Conservation (phyloP, 139 green algal species). For the Deuterostichococcus epilithicus region DNA sequence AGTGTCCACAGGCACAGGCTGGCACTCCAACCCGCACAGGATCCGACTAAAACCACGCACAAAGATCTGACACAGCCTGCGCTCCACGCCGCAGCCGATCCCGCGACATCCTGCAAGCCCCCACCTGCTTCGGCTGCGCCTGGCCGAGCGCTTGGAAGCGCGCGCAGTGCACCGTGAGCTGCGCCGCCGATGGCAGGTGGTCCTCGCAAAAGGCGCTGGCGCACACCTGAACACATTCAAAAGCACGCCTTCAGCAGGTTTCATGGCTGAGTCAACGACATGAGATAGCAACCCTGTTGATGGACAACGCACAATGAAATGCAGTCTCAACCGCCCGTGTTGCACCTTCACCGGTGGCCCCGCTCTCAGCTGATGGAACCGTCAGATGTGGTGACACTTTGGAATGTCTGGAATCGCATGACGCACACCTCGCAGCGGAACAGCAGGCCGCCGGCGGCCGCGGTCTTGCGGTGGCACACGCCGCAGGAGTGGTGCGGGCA, state of each 20-base stretch:
- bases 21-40: not conserved
- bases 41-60: not conserved
- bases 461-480: constrained; percentile 36
- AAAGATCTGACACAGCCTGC: not conserved
- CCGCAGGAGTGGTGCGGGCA: constrained; percentile 56
- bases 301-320: too few species aligned
- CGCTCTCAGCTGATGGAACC: too few species aligned
- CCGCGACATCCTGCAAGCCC: not conserved
- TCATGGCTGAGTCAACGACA: too few species aligned
- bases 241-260: not conserved
- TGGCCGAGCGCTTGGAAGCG: constrained; percentile 32
- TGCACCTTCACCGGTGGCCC: too few species aligned
- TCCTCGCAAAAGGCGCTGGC: constrained; percentile 59
- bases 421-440: constrained; percentile 40
- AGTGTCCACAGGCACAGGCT: not conserved
- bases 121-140: not conserved
- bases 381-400: too few species aligned
- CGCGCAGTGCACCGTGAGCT: constrained; percentile 35
- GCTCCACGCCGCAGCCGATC: not conserved
- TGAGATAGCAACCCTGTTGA: too few species aligned
- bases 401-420: not conserved
- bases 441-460: constrained; percentile 48
- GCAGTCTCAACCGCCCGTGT: too few species aligned
- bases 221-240: constrained; percentile 39
- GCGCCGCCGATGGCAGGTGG: constrained; percentile 40